A percentile compares a stretch with the other conserved stretches of the same genome.
These are phyloP conservation scores for Aspergillus affinis DNA, from an alignment of 495 filamentous ascomycete genomes.

Conservation along the genomic window DNA sequence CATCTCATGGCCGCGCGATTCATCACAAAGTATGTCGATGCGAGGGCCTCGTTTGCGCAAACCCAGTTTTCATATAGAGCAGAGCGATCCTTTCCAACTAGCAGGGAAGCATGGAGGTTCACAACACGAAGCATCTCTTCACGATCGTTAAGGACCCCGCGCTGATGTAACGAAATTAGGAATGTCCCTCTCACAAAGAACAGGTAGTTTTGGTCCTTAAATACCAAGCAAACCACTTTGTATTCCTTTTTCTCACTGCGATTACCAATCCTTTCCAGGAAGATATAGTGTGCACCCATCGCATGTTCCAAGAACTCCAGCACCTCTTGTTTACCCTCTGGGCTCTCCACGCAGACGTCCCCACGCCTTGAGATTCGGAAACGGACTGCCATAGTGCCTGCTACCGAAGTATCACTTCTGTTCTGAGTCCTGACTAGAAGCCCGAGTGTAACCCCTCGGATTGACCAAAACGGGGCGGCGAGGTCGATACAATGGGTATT, in stretches of 20 bases:
- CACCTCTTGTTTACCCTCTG: no score
- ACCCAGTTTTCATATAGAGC: background rate
- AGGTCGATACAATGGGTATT: no score
- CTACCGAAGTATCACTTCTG: no score
- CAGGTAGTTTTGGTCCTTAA: background rate
- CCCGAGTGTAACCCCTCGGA: no score
- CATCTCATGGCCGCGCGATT: background rate
- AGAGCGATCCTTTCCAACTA: background rate
- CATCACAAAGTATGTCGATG: background rate
- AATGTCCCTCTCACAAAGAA: background rate
- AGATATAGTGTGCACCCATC: background rate
- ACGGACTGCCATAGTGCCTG: no score
- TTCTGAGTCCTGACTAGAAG: no score
- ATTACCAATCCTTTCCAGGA: background rate
- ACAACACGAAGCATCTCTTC: no score
- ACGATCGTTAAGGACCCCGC: no score
- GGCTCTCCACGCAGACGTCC: background rate
- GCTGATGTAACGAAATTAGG: background rate
- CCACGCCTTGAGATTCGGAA: no score
- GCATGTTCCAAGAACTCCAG: background rate
- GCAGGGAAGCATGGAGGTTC: no score
- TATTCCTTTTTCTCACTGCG: background rate
- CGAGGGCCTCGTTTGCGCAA: background rate
- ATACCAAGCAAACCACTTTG: background rate
- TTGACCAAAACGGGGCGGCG: no score